Conservation (phyloP, 2,329 filamentous ascomycete genomes). For the Colletotrichum sublineola region DNA sequence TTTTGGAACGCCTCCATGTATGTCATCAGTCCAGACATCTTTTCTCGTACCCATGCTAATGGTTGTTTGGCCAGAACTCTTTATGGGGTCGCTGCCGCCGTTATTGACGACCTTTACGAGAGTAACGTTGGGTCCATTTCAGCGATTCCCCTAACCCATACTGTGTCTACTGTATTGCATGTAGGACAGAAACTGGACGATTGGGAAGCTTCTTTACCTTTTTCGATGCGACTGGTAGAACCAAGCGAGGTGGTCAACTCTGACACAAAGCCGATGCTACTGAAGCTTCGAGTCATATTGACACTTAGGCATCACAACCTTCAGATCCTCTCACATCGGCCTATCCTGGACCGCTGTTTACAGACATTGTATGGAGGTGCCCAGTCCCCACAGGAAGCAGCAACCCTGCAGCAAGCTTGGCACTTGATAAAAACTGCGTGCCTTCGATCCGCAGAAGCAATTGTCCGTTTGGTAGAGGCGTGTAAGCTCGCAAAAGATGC, state of each 20-base stretch:
- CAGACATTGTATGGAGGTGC: constrained; percentile 32
- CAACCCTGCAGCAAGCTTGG: constrained; percentile 43
- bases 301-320: constrained; percentile 52
- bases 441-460: constrained; percentile 45
- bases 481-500: constrained; percentile 38
- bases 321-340: constrained; percentile 50
- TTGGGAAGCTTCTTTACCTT: constrained; percentile 54
- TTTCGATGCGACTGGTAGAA: constrained; percentile 46
- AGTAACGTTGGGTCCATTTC: constrained; percentile 57
- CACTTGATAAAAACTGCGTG: constrained; percentile 44
- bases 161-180: constrained; percentile 53
- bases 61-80: constrained; percentile 46
- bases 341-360: constrained; percentile 46
- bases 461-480: constrained; percentile 44
- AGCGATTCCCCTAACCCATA: constrained; percentile 45
- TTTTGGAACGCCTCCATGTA: constrained; percentile 54
- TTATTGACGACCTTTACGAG: constrained; percentile 58
- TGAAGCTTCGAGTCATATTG: constrained; percentile 56
- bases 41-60: constrained; percentile 4
- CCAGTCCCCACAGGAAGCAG: constrained; percentile 32
- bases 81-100: constrained; percentile 51
- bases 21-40: constrained; percentile 3
- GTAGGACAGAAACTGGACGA: constrained; percentile 55
- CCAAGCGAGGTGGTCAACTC: constrained; percentile 45
- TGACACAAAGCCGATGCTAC: constrained; percentile 43